phyloP scores from a whole-genome alignment of 169 alveolate genomes.

The Prorocentrum cordatum region DNA sequence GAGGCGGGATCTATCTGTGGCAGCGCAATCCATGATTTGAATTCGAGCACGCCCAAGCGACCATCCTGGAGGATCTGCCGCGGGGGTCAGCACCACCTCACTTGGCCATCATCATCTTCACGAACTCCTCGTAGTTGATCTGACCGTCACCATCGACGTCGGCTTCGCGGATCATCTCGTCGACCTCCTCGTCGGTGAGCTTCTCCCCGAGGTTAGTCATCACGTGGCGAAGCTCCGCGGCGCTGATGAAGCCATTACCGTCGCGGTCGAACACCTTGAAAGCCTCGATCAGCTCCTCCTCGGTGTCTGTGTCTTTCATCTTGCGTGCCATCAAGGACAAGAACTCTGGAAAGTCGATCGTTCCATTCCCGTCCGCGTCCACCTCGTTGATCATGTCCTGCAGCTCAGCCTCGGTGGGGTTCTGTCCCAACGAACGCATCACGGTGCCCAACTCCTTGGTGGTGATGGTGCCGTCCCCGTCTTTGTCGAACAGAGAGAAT shows the following conservation, averaged over 20 bases:
- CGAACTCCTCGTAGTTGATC: slow-evolving; percentile 96
- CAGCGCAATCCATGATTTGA: no score
- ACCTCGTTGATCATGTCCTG: slow-evolving; percentile 87
- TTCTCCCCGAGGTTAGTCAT: slow-evolving; percentile 98
- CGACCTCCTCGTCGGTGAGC: slow-evolving; percentile 97
- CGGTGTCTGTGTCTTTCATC: slow-evolving; percentile 93
- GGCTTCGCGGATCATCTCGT: slow-evolving; percentile 99
- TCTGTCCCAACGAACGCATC: slow-evolving; percentile 90
- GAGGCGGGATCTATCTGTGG: no score
- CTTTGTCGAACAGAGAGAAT: slow-evolving; percentile 98
- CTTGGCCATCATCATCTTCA: slow-evolving; percentile 95
- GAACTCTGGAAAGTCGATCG: slow-evolving; percentile 99
- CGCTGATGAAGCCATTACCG: slow-evolving; percentile 95
- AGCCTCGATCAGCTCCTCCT: slow-evolving; percentile 97
- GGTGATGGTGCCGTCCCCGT: slow-evolving; percentile 94
- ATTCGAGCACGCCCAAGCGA: no score
- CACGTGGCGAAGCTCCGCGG: slow-evolving; percentile 97
- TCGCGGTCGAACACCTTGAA: slow-evolving; percentile 97
- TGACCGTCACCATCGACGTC: slow-evolving; percentile 99
- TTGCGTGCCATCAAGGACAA: slow-evolving; percentile 98
- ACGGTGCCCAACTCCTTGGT: slow-evolving; percentile 87
- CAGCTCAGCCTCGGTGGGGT: slow-evolving; percentile 95
- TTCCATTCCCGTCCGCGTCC: slow-evolving; percentile 89
- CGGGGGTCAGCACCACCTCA: no score
- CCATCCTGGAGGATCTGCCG: no score